Evolutionary conservation across 345 rosid species (phyloP), one percentile per base, ranked within the genome.

Genomic region (Sonneratia caseolaris): DNA sequence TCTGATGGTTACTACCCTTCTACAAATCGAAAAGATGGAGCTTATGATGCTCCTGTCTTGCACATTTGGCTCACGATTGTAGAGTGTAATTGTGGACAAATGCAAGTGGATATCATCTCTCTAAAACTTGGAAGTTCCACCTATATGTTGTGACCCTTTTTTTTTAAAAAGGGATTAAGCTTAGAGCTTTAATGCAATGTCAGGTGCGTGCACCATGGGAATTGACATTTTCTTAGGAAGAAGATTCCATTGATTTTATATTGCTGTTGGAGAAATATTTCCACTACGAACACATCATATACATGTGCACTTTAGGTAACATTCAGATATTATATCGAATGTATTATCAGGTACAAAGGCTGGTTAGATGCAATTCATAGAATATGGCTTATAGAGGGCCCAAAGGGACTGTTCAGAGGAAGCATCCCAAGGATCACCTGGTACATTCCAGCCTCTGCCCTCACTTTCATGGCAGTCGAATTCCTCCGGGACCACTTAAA

Each of bases 381-480:
- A 76, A 88, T 88, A 72, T 91, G 87, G 90, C 80, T 51, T 76
- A 73, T 56, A 19, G 98, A 93, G 86, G 98, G 98, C 24, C 74
- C 78, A 0, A 82, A 85, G 57, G 98, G 97, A 9, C 75, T 93
- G 75, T 93, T 93, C 78, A 79, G 91, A 64, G 97, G 97, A 76
- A 93, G 98, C 79, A 74, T 93, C 74, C 97, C 98, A 27, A 85
- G 98, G 75, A 88, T 91, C 69, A 82, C 90, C 69, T 93, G 98
- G 98, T 89, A 93, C 73, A 82, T 93, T 77, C 97, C 98, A 27
- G 98, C 98, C 45, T 91, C 96, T 13, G 97, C 98, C 48, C 92
- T 93, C 19, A 93, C 92, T 14, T 93, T 93, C 90, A 93, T 93
- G 98, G 98, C 94, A 35, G 92, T 93, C 14, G 98, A 93, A 81